Percentiles rank a stretch among this genome's conserved stretches.
phyloP scores from a whole-genome alignment of 345 rosid genomes.

The Gossypium rotundifolium region DNA sequence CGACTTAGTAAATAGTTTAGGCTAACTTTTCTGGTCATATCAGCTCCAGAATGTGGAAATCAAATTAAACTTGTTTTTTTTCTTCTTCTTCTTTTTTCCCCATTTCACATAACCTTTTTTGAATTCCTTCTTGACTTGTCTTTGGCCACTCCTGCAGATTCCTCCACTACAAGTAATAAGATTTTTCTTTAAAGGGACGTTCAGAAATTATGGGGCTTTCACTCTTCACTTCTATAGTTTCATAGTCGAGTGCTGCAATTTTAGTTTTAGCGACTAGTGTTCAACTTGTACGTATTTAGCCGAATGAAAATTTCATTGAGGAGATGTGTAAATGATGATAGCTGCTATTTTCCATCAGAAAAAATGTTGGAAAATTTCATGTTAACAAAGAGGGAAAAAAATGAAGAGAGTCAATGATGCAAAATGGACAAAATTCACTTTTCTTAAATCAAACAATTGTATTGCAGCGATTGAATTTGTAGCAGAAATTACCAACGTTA shows the following conservation, averaged over 20 bases:
- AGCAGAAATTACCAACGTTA: neutral
- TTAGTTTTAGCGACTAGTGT: too few species aligned
- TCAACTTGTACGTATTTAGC: too few species aligned
- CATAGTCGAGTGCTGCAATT: neutral
- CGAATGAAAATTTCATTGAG: neutral
- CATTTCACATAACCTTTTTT: neutral
- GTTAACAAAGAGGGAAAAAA: neutral
- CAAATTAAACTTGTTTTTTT: neutral
- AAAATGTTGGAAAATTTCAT: neutral
- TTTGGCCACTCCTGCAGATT: neutral
- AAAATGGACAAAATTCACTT: neutral
- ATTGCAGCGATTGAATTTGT: neutral
- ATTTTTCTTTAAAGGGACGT: neutral
- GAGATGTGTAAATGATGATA: neutral
- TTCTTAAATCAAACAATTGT: neutral
- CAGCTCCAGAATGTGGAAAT: neutral
- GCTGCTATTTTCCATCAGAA: neutral
- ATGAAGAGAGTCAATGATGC: neutral
- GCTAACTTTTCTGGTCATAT: neutral
- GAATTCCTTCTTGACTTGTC: neutral
- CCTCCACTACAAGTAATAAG: neutral
- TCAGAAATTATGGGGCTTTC: neutral
- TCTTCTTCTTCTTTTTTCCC: too few species aligned
- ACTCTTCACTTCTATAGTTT: neutral
- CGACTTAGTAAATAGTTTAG: neutral